These are phyloP conservation scores for Diaporthe sp. DNA, from an alignment of 2,329 filamentous ascomycete species.

Conservation along the genomic window DNA sequence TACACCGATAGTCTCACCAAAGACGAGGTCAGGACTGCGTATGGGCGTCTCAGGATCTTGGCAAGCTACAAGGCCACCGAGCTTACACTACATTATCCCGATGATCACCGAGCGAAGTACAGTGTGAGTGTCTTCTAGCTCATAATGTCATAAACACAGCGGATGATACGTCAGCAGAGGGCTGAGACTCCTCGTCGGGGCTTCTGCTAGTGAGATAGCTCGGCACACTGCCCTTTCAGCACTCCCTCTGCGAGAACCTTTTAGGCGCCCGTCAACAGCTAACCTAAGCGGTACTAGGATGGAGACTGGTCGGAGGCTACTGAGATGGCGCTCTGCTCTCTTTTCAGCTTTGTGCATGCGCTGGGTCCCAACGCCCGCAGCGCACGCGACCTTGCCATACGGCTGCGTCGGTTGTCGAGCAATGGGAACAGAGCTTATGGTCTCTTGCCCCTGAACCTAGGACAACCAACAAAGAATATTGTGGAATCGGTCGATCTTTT, in stretches of 20 bases:
- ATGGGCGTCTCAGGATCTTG: not conserved
- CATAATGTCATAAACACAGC: not conserved
- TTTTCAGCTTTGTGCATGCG: not conserved
- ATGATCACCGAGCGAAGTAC: constrained; percentile 8
- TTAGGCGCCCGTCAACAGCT: not conserved
- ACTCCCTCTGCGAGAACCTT: not conserved
- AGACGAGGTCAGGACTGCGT: not conserved
- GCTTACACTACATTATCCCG: not conserved
- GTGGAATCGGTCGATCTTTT: not conserved
- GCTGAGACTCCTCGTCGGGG: not conserved
- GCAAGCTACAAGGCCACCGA: not conserved
- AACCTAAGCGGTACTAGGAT: not conserved
- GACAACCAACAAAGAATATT: not conserved
- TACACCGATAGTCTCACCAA: not conserved
- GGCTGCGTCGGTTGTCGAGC: not conserved
- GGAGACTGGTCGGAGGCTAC: constrained; percentile 15
- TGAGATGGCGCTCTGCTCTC: constrained; percentile 28
- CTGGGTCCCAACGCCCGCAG: rapidly evolving
- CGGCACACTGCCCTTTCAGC: not conserved
- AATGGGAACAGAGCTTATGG: not conserved
- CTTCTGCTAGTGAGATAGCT: not conserved
- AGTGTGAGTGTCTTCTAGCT: not conserved
- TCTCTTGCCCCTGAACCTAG: not conserved
- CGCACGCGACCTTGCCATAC: not conserved
- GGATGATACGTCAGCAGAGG: not conserved